Conservation (phyloP, 164 flowering plant genomes). For the Malania oleifera region DNA sequence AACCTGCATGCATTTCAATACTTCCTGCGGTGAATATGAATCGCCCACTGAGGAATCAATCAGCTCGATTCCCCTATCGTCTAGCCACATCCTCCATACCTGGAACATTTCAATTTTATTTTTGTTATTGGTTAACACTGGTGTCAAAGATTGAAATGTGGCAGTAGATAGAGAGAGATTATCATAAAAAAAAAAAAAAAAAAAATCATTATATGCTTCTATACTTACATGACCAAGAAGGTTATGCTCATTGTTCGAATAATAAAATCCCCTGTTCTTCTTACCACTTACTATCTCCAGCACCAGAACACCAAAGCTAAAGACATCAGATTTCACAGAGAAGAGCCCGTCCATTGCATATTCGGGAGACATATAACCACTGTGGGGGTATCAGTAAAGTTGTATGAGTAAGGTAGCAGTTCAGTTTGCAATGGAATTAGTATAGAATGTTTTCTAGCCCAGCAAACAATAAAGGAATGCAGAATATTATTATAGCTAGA, state of each 20-base stretch:
- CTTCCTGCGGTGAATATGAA: conserved; percentile 23
- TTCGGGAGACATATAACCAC: conserved; percentile 77
- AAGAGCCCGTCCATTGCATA: conserved; percentile 64
- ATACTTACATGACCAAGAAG: conserved; percentile 55
- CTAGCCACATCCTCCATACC: conserved; percentile 50
- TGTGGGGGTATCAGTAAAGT: conserved; percentile 16
- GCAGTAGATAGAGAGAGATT: no score
- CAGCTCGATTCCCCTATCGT: conserved; percentile 30
- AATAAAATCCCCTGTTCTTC: conserved; percentile 47
- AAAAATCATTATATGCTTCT: neutral
- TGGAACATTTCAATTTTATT: conserved; percentile 7
- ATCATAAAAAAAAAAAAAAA: no score
- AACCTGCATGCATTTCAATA: conserved; percentile 39
- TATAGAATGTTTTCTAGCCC: no score
- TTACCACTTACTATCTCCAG: conserved; percentile 60
- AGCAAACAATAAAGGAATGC: no score
- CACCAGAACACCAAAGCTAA: conserved; percentile 63
- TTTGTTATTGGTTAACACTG: no score
- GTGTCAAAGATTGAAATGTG: no score
- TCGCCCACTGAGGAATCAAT: conserved; percentile 23
- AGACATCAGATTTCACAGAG: conserved; percentile 64
- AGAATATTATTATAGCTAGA: neutral
- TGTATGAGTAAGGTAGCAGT: neutral
- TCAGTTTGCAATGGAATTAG: neutral
- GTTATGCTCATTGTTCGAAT: conserved; percentile 34